Evolutionary conservation across 768 basidiomycete species (phyloP).

Genomic region (Agaricus subrufescens): DNA sequence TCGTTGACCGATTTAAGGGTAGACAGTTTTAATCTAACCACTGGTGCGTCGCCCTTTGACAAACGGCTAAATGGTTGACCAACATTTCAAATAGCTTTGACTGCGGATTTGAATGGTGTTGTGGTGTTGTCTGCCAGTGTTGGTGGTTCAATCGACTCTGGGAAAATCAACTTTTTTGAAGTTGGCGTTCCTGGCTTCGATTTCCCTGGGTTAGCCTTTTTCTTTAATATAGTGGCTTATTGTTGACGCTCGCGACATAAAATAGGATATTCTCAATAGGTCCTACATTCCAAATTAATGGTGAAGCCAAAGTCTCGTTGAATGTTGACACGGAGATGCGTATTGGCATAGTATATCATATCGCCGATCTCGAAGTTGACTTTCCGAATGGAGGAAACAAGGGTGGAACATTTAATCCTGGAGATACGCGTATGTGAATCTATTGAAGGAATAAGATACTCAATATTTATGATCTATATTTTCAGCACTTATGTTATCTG

Average conservation of each 20-base stretch:
- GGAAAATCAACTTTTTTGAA: slow-evolving; percentile 33
- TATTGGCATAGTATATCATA: slow-evolving; percentile 39
- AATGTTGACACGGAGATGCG: slow-evolving; percentile 33
- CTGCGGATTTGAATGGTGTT: slow-evolving; percentile 25
- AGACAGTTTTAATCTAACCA: too few species aligned
- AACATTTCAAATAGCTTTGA: too few species aligned
- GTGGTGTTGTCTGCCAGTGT: slow-evolving; percentile 32
- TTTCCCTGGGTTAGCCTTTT: slow-evolving; percentile 39
- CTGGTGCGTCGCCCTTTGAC: background rate
- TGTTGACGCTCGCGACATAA: background rate
- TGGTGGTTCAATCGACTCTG: slow-evolving; percentile 37
- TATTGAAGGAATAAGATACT: background rate
- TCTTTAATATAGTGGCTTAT: background rate
- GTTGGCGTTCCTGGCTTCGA: slow-evolving; percentile 43
- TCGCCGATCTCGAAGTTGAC: slow-evolving; percentile 34
- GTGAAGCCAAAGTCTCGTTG: slow-evolving; percentile 27
- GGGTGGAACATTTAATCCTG: slow-evolving; percentile 26
- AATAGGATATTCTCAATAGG: slow-evolving; percentile 42
- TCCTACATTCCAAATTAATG: slow-evolving; percentile 41
- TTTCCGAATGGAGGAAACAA: slow-evolving; percentile 35
- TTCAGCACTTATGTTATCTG: slow-evolving; percentile 36
- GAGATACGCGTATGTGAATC: slow-evolving; percentile 36
- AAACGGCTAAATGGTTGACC: too few species aligned
- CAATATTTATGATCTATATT: background rate
- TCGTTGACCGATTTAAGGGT: too few species aligned